phyloP scores from a whole-genome alignment of 768 basidiomycete genomes.

The Lactarius quietus region DNA sequence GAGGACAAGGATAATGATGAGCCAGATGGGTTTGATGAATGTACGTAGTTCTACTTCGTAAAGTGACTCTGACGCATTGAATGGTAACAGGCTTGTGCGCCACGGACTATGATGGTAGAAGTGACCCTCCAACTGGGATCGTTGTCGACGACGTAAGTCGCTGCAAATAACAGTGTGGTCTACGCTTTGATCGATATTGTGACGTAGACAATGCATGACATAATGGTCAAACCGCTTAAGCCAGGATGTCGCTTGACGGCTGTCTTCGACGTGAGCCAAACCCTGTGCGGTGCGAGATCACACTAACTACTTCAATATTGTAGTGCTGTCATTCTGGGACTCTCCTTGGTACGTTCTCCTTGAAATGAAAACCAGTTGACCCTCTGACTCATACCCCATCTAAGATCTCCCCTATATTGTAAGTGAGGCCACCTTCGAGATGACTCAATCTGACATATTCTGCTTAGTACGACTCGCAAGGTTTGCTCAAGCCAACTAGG shows the following conservation, averaged over 20 bases:
- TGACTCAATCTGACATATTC: not conserved
- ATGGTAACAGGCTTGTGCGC: conserved; percentile 4
- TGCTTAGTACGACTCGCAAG: not conserved
- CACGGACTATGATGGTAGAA: not conserved
- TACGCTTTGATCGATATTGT: not conserved
- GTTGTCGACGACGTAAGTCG: conserved; percentile 3
- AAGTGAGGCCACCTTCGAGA: not conserved
- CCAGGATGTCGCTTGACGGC: conserved; percentile 9
- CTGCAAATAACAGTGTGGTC: too few species aligned
- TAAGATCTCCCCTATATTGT: conserved; percentile 11
- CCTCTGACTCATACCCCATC: not conserved
- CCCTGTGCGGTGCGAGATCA: not conserved
- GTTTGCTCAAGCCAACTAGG: not conserved
- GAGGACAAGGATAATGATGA: not conserved
- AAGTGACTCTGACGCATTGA: not conserved
- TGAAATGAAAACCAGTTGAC: not conserved
- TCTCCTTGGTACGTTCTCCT: conserved; percentile 5
- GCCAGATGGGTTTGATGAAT: not conserved
- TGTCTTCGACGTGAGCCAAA: conserved; percentile 5
- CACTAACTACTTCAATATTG: not conserved
- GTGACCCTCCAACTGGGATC: not conserved
- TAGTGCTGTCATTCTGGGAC: conserved; percentile 13
- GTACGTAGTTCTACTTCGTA: not conserved
- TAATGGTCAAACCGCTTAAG: conserved; percentile 8
- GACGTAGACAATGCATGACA: not conserved